Percentiles rank a stretch among this genome's conserved stretches.
These are phyloP conservation scores for Suillus hirtellus DNA, from an alignment of 768 basidiomycete genomes.

Conservation along the genomic window DNA sequence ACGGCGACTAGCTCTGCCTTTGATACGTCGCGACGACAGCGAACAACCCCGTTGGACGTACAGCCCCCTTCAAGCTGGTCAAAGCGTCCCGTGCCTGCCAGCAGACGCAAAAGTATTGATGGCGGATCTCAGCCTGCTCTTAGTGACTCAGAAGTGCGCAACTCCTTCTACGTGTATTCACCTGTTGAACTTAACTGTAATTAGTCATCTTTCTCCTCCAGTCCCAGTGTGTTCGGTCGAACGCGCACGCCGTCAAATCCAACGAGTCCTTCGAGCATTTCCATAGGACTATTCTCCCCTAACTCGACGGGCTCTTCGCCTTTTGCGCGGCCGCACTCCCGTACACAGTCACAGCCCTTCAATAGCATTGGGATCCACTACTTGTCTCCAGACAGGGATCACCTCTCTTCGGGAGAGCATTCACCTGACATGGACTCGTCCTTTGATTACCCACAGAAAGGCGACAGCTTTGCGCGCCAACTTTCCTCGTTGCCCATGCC, in stretches of 20 bases:
- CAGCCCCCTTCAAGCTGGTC: slow-evolving; percentile 76
- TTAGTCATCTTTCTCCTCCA: slow-evolving; percentile 37
- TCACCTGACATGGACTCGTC: slow-evolving; percentile 39
- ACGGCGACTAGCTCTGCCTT: slow-evolving; percentile 55
- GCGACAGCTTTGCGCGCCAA: slow-evolving; percentile 44
- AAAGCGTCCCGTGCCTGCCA: slow-evolving; percentile 65
- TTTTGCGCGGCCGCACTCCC: slow-evolving; percentile 65
- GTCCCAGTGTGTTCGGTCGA: slow-evolving; percentile 50
- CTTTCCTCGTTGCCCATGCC: slow-evolving; percentile 64
- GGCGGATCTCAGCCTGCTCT: slow-evolving; percentile 49
- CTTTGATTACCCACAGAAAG: slow-evolving; percentile 38
- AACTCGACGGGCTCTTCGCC: slow-evolving; percentile 44
- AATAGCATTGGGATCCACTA: slow-evolving; percentile 43
- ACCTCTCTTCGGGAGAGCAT: slow-evolving; percentile 31
- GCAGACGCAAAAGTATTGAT: slow-evolving; percentile 72
- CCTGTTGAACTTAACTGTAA: slow-evolving; percentile 10
- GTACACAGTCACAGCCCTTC: slow-evolving; percentile 51
- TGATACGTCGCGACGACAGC: slow-evolving; percentile 68
- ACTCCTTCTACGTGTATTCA: background rate
- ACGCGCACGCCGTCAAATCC: slow-evolving; percentile 75
- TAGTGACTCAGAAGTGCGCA: slow-evolving; percentile 75
- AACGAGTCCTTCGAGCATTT: slow-evolving; percentile 33
- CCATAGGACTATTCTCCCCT: slow-evolving; percentile 42
- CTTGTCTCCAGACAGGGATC: slow-evolving; percentile 41
- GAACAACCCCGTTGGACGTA: slow-evolving; percentile 60